These are phyloP conservation scores for Cadophora gregata DNA, from an alignment of 2,329 filamentous ascomycete species.

Conservation along the genomic window DNA sequence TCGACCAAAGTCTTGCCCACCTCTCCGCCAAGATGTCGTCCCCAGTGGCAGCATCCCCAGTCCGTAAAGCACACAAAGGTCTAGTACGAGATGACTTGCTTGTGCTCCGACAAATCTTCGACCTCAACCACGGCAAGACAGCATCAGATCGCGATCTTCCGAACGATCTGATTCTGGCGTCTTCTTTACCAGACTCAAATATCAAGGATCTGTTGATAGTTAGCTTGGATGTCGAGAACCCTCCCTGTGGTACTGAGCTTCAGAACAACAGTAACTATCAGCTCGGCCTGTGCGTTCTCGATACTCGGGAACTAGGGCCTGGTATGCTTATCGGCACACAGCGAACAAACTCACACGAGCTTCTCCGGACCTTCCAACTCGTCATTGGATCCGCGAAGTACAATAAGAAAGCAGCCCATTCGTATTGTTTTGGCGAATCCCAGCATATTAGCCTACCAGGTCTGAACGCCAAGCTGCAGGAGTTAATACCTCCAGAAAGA, in stretches of 20 bases:
- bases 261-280: neutral
- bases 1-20: no score
- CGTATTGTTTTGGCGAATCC: constrained; percentile 15
- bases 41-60: no score
- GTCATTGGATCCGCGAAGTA: constrained; percentile 12
- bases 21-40: no score
- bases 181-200: neutral
- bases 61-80: constrained; percentile 24
- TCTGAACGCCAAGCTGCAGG: neutral
- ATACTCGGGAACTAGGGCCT: constrained; percentile 14
- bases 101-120: constrained; percentile 21
- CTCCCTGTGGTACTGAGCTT: neutral
- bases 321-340: neutral
- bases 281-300: constrained; percentile 17
- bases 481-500: constrained; percentile 10
- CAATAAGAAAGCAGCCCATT: constrained; percentile 7
- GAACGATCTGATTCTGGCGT: neutral
- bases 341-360: neutral
- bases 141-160: constrained; percentile 8
- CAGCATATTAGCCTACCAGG: constrained; percentile 1
- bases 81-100: constrained; percentile 22
- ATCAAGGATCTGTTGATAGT: constrained; percentile 17
- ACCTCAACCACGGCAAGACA: constrained; percentile 15
- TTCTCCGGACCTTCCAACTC: constrained; percentile 10
- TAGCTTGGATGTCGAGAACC: constrained; percentile 16